Evolutionary conservation across 768 basidiomycete species (phyloP).

Genomic region (Auricularia sp.): DNA sequence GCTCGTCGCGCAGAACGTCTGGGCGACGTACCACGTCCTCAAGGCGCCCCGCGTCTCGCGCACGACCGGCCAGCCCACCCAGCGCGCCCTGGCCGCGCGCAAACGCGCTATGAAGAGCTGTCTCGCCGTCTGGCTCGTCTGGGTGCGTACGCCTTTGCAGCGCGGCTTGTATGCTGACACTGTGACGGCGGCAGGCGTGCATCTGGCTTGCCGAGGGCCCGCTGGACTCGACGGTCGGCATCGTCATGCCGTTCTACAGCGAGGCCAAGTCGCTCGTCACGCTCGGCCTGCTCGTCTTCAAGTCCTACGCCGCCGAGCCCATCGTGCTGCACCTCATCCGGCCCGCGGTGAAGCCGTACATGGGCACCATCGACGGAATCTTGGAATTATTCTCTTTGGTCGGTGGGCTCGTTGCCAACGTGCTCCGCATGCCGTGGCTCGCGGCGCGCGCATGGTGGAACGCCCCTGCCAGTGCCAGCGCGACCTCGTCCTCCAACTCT

Average conservation of each 20-base stretch:
- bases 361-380: conserved; percentile 49
- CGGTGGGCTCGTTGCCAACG: not conserved
- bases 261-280: conserved; percentile 68
- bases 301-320: conserved; percentile 76
- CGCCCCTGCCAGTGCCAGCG: not conserved
- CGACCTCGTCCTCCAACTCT: not conserved
- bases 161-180: conserved; percentile 7
- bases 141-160: conserved; percentile 40
- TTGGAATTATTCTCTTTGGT: conserved; percentile 37
- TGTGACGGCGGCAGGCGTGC: conserved; percentile 20
- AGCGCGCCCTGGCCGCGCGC: conserved; percentile 61
- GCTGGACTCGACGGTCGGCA: conserved; percentile 50
- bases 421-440: not conserved
- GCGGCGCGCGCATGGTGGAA: not conserved
- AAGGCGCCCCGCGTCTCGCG: conserved; percentile 49
- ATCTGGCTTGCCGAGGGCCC: conserved; percentile 66
- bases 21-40: conserved; percentile 76
- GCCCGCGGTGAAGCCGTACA: conserved; percentile 69
- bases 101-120: conserved; percentile 83
- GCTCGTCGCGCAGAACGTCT: conserved; percentile 70
- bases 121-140: conserved; percentile 77
- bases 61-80: conserved; percentile 25
- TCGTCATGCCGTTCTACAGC: conserved; percentile 77
- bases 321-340: conserved; percentile 73
- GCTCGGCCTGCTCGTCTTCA: conserved; percentile 65